Base-by-base conservation (phyloP, 495 filamentous ascomycete genomes). In the Podospora pseudocomata region DNA sequence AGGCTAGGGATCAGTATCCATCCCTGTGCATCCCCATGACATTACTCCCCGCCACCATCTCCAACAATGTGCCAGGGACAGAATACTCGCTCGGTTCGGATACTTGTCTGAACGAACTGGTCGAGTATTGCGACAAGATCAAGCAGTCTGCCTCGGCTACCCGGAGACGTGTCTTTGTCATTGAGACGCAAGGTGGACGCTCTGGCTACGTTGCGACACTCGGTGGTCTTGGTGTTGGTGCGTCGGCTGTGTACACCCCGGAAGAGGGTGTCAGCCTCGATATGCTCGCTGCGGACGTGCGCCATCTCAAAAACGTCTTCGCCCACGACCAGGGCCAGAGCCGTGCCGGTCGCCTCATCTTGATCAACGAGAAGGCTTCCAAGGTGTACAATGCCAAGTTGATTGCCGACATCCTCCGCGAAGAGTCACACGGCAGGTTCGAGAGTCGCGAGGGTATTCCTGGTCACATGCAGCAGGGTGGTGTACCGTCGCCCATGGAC, bases 71-170 rank as follows among this genome's bases (percentile, higher is more conserved):
- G 9, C 96, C 95, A 0, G 96, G 96, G 9, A 97, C 93, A 16
- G 96, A 99, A 79, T 99, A 97, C 81, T 97, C 93, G 0, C 86
- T 99, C 59, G 96, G 96, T 19, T 96, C 91, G 62, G 96, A 99
- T 77, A 99, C 96, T 15, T 99, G 96, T 75, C 83, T 98, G 55
- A 99, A 99, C 78, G 92, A 96, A n/a, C 83, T 99, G 19, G 92
- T 97, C 68, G 85, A 90, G 39, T 99, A 97, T 81, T 99, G 96
- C 76, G 96, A 99, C 81, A 92, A 91, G 57, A 97, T 98, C 80
- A 92, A 94, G 73, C 96, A 98, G 79, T 97, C 93, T 7, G 96
- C 96, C 0, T 97, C 93, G 2, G 92, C 96, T 15, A 93, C 91
- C 32, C 89, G 96, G 44, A 87, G 96, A 5, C 88, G 96, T 65